Percentiles rank a stretch among this genome's conserved stretches.
Evolutionary conservation across 176 grass and related monocot genomes (phyloP).

Genomic region (Oryza rufipogon): DNA sequence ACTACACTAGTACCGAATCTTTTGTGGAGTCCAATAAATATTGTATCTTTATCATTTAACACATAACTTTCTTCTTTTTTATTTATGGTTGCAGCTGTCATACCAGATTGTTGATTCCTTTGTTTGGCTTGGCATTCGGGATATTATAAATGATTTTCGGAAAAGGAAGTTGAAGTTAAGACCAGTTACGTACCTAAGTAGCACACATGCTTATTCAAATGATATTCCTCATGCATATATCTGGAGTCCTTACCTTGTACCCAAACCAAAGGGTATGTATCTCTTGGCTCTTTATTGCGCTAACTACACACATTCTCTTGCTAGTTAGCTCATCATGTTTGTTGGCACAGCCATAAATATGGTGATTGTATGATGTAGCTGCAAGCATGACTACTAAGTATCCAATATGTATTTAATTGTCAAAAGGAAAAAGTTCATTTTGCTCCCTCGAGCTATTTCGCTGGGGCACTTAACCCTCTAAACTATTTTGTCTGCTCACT

Average conservation of each 20-base stretch:
- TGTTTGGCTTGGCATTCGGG: slow-evolving; percentile 89
- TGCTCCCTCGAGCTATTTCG: background rate
- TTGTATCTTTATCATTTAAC: background rate
- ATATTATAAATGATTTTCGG: slow-evolving; percentile 83
- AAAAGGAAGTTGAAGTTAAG: slow-evolving; percentile 76
- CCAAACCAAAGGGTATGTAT: slow-evolving; percentile 76
- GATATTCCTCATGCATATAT: slow-evolving; percentile 86
- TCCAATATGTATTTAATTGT: background rate
- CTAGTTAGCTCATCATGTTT: background rate
- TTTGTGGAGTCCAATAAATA: background rate
- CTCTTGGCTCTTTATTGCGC: background rate
- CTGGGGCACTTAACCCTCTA: background rate
- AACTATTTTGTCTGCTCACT: background rate
- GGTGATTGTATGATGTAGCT: background rate
- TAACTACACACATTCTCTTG: background rate
- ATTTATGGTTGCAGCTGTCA: slow-evolving; percentile 65
- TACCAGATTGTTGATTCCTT: slow-evolving; percentile 90
- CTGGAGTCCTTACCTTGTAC: slow-evolving; percentile 88
- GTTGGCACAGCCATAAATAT: background rate
- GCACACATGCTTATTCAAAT: slow-evolving; percentile 63
- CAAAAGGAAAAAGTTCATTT: background rate
- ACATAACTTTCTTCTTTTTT: background rate
- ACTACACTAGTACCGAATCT: background rate
- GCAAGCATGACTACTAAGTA: background rate
- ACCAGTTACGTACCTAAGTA: slow-evolving; percentile 83